Percentiles rank a stretch among this genome's conserved stretches.
Evolutionary conservation across 1,139 yeast species (phyloP).

Genomic region (Yamadazyma aaseri): DNA sequence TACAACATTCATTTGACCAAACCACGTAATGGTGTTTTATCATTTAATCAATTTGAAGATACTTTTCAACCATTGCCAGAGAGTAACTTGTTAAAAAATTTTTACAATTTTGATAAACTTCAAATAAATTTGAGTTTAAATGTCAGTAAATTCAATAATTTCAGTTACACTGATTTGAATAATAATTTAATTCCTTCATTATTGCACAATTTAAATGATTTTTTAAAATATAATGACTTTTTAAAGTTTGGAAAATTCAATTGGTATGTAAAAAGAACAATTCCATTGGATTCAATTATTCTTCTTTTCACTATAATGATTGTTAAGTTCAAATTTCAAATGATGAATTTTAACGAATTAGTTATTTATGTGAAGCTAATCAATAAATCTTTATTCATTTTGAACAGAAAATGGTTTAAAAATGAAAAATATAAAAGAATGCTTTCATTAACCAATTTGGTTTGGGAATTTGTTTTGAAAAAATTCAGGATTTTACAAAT

Average conservation of each 20-base stretch:
- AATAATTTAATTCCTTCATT: slow-evolving; percentile 57
- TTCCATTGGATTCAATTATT: slow-evolving; percentile 61
- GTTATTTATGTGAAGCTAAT: slow-evolving; percentile 38
- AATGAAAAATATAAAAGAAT: slow-evolving; percentile 48
- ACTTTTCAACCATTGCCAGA: slow-evolving; percentile 43
- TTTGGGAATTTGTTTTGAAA: slow-evolving; percentile 46
- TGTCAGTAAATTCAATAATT: slow-evolving; percentile 32
- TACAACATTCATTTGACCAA: slow-evolving; percentile 18
- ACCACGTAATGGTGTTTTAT: slow-evolving; percentile 26
- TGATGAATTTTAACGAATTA: slow-evolving; percentile 34
- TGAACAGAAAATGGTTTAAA: slow-evolving; percentile 47
- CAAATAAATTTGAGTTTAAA: slow-evolving; percentile 37
- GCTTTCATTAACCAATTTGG: slow-evolving; percentile 41
- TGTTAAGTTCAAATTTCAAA: slow-evolving; percentile 50
- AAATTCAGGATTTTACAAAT: slow-evolving; percentile 32
- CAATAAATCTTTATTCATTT: slow-evolving; percentile 42
- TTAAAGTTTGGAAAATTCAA: slow-evolving; percentile 51
- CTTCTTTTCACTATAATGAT: slow-evolving; percentile 51
- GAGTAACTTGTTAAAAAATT: slow-evolving; percentile 37
- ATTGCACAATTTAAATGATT: slow-evolving; percentile 57
- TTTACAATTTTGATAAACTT: slow-evolving; percentile 26
- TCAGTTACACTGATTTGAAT: slow-evolving; percentile 50
- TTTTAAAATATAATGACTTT: slow-evolving; percentile 47
- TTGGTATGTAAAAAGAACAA: slow-evolving; percentile 59
- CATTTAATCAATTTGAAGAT: slow-evolving; percentile 41